These are phyloP conservation scores for Dovyalis caffra DNA, from an alignment of 345 rosid species.

Conservation along the genomic window DNA sequence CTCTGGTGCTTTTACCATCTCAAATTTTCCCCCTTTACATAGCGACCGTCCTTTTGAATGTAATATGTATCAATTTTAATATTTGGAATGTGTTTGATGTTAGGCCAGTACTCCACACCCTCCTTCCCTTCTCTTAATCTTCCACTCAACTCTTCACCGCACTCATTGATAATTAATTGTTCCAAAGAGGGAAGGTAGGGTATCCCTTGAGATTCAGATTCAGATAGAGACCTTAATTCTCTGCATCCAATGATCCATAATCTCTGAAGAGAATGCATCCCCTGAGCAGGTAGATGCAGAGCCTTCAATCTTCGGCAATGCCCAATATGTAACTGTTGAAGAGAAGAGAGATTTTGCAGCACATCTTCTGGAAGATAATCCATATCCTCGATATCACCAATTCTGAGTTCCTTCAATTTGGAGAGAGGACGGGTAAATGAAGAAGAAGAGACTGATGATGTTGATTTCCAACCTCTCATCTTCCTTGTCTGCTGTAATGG, in stretches of 20 bases:
- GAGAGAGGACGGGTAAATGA: neutral
- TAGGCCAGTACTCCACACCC: neutral
- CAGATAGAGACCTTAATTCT: too few relatives aligned
- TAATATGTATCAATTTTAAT: neutral
- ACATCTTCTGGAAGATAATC: neutral
- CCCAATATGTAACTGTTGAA: neutral
- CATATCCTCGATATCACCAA: neutral
- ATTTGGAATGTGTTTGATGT: slow-evolving; percentile 15
- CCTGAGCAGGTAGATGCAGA: neutral
- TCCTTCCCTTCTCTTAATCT: neutral
- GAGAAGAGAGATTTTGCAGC: slow-evolving; percentile 11
- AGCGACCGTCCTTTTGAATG: neutral
- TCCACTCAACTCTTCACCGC: neutral
- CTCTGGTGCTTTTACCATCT: too few relatives aligned
- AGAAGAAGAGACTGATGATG: neutral
- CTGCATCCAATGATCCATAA: fast-evolving
- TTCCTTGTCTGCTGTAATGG: neutral
- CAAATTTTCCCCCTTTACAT: too few relatives aligned
- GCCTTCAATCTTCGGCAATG: neutral
- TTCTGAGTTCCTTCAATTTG: neutral
- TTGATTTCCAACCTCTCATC: too few relatives aligned
- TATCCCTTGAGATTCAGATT: neutral
- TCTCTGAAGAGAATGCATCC: neutral
- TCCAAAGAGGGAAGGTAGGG: neutral
- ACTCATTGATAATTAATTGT: neutral